Conservation (phyloP, 257 asterid species). For the Ilex aquifolium region DNA sequence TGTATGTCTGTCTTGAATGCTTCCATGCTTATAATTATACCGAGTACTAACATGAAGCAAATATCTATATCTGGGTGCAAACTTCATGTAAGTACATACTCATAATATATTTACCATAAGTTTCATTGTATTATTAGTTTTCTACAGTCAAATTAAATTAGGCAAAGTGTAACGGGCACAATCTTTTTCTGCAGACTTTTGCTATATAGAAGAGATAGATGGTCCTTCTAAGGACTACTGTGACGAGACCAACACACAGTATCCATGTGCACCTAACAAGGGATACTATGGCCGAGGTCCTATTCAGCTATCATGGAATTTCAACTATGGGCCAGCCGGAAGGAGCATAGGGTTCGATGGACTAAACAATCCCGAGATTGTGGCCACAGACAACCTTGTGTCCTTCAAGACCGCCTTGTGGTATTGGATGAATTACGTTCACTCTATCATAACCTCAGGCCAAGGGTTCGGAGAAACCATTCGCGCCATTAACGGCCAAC, state of each 20-base stretch:
- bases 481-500: slow-evolving; percentile 26
- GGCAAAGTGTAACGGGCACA: background rate
- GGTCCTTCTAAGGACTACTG: slow-evolving; percentile 20
- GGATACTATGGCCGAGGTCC: slow-evolving; percentile 33
- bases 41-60: background rate
- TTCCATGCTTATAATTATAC: background rate
- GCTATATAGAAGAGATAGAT: slow-evolving; percentile 20
- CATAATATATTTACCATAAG: background rate
- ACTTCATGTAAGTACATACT: background rate
- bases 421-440: slow-evolving; percentile 37
- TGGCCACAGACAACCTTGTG: slow-evolving; percentile 12
- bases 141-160: background rate
- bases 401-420: slow-evolving; percentile 28
- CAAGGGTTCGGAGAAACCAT: slow-evolving; percentile 30
- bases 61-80: background rate
- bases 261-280: slow-evolving; percentile 17
- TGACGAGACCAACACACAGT: slow-evolving; percentile 11
- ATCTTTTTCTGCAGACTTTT: slow-evolving; percentile 14
- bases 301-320: slow-evolving; percentile 30
- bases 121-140: background rate
- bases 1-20: background rate
- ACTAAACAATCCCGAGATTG: slow-evolving; percentile 22
- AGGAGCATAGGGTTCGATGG: slow-evolving; percentile 26
- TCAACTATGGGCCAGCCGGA: slow-evolving; percentile 30
- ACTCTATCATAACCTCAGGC: slow-evolving; percentile 16